Evolutionary conservation across 208 protist species (phyloP).

Genomic region (Acanthamoeba quina): DNA sequence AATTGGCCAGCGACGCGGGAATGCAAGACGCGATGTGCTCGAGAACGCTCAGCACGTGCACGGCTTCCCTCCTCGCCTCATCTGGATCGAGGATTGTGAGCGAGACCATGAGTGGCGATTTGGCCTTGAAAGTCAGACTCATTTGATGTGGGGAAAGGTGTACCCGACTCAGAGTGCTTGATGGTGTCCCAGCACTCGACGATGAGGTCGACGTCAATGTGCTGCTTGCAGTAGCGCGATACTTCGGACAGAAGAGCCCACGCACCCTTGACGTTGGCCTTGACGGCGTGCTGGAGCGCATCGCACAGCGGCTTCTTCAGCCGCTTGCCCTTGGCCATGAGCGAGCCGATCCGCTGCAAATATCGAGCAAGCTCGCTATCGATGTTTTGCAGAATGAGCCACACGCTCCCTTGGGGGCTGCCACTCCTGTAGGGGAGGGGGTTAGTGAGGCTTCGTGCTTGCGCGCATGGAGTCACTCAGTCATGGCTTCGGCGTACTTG

Average conservation of each 20-base stretch:
- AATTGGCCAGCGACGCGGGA: not conserved
- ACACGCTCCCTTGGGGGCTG: conserved; percentile 25
- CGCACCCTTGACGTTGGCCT: conserved; percentile 36
- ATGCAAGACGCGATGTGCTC: conserved; percentile 50
- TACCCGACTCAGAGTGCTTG: conserved; percentile 59
- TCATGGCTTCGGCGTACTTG: no score
- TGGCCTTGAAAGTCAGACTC: not conserved
- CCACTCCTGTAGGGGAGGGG: not conserved
- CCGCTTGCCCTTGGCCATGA: conserved; percentile 60
- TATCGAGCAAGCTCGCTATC: conserved; percentile 50
- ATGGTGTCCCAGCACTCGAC: conserved; percentile 46
- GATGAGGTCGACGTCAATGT: not conserved
- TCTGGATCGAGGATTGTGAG: not conserved
- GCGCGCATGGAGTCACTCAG: no score
- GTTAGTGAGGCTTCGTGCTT: not conserved
- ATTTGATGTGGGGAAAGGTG: not conserved
- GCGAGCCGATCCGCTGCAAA: conserved; percentile 42
- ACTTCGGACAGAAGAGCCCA: conserved; percentile 55
- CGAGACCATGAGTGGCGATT: no score
- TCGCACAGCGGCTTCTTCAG: conserved; percentile 58
- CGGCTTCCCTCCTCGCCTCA: conserved; percentile 27
- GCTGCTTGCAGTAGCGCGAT: conserved; percentile 41
- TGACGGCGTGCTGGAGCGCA: conserved; percentile 63
- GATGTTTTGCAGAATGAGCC: conserved; percentile 66
- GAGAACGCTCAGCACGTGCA: conserved; percentile 22